phyloP scores from a whole-genome alignment of 441 rosid genomes.

The Heliophila coronopifolia region DNA sequence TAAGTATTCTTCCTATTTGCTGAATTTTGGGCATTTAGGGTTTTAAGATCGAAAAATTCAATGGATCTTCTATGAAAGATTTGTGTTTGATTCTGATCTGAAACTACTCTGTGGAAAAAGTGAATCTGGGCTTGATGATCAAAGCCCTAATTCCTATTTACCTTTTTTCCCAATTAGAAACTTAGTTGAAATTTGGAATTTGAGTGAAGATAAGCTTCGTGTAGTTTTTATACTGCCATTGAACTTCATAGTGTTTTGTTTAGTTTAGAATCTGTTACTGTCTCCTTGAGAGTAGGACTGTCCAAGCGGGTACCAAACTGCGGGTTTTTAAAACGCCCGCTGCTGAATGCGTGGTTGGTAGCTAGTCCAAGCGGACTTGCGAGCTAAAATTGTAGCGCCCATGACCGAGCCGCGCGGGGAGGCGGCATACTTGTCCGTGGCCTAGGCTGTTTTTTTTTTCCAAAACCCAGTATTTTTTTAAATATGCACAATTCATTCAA shows the following conservation, averaged over 20 bases:
- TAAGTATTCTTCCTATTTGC: conserved; percentile 28
- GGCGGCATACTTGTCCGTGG: too few species aligned
- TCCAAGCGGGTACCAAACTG: too few species aligned
- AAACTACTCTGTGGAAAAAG: not conserved
- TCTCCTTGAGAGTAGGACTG: conserved; percentile 1
- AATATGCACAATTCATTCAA: too few species aligned
- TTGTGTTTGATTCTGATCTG: not conserved
- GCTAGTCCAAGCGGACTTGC: too few species aligned
- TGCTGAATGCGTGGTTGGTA: too few species aligned
- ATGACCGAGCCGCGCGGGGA: too few species aligned
- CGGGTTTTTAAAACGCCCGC: too few species aligned
- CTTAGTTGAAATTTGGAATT: not conserved
- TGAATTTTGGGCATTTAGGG: not conserved
- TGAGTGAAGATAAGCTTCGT: not conserved
- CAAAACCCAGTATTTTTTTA: too few species aligned
- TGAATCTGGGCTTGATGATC: not conserved
- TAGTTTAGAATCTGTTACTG: not conserved
- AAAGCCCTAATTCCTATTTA: not conserved
- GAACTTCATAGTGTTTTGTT: not conserved
- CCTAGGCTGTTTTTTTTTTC: too few species aligned
- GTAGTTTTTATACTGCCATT: not conserved
- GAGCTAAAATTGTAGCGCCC: too few species aligned
- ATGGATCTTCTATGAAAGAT: not conserved
- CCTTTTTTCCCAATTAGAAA: not conserved
- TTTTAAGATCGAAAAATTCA: not conserved